Conservation (phyloP, 768 basidiomycete species). For the Hericium coralloides region DNA sequence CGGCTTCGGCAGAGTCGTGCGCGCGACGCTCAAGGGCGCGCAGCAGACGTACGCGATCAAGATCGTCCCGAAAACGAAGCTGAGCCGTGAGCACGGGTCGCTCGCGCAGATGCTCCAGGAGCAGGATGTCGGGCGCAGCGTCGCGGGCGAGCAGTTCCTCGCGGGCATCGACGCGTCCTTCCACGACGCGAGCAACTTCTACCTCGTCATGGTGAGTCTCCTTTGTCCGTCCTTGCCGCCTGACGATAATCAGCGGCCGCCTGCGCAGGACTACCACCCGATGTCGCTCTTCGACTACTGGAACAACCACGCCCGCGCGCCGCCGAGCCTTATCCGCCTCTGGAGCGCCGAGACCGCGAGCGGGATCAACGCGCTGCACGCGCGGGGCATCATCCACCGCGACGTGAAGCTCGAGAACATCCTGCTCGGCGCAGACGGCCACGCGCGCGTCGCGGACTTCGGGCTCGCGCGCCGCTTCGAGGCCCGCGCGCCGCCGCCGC, state of each 20-base stretch:
- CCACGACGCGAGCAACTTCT: conserved; percentile 15
- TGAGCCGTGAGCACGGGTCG: neutral
- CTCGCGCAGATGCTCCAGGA: conserved; percentile 3
- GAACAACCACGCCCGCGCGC: neutral
- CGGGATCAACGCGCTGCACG: conserved; percentile 86
- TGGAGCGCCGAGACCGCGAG: conserved; percentile 27
- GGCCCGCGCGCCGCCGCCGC: neutral
- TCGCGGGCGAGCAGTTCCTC: conserved; percentile 8
- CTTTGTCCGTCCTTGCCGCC: neutral
- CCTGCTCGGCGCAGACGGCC: conserved; percentile 77
- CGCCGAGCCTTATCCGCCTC: conserved; percentile 18
- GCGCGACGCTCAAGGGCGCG: conserved; percentile 12
- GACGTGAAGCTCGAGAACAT: conserved; percentile 97
- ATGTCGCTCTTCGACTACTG: conserved; percentile 4
- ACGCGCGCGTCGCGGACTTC: conserved; percentile 89
- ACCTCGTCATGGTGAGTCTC: conserved; percentile 17
- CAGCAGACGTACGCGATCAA: conserved; percentile 16
- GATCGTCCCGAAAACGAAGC: conserved; percentile 10
- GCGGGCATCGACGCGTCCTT: conserved; percentile 18
- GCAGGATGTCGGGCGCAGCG: conserved; percentile 3
- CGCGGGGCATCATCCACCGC: conserved; percentile 90
- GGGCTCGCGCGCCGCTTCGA: conserved; percentile 30
- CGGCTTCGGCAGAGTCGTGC: conserved; percentile 12
- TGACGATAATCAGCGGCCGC: neutral
- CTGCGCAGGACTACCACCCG: conserved; percentile 15